phyloP scores from a whole-genome alignment of 164 flowering plant species.

The Vitis amurensis region DNA sequence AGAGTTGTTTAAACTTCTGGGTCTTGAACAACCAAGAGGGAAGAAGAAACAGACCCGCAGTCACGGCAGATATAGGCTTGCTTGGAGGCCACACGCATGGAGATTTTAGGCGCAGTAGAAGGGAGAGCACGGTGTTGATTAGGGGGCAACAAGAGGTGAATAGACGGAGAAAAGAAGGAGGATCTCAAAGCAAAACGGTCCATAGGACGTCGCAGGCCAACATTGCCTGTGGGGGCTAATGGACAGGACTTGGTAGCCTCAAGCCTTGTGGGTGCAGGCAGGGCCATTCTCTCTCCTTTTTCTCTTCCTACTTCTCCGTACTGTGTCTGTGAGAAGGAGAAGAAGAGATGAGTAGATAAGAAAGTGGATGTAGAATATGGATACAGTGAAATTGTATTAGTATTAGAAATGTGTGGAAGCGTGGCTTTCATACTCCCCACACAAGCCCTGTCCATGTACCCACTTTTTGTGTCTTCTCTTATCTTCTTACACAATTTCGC shows the following conservation, averaged over 20 bases:
- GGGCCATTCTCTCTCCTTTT: slow-evolving; percentile 33
- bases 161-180: slow-evolving; percentile 55
- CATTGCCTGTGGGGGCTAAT: slow-evolving; percentile 28
- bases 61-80: slow-evolving; percentile 94
- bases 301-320: background rate
- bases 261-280: slow-evolving; percentile 36
- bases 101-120: slow-evolving; percentile 42
- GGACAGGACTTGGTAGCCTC: slow-evolving; percentile 15
- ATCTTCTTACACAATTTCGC: background rate
- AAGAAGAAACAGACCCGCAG: slow-evolving; percentile 60
- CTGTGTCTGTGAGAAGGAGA: background rate
- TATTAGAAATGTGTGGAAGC: slow-evolving; percentile 27
- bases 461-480: background rate
- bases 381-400: background rate
- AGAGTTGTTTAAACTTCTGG: background rate
- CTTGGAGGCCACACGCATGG: slow-evolving; percentile 78
- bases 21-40: background rate
- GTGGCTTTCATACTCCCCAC: slow-evolving; percentile 55
- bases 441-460: slow-evolving; percentile 10
- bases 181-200: slow-evolving; percentile 60
- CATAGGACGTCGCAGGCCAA: slow-evolving; percentile 40
- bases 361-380: background rate
- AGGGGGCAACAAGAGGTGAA: slow-evolving; percentile 39
- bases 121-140: slow-evolving; percentile 14
- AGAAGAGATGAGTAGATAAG: slow-evolving; percentile 27